A percentile compares a stretch with the other conserved stretches of the same genome.
These are phyloP conservation scores for Mycena haematopus DNA, from an alignment of 768 basidiomycete genomes.

Conservation along the genomic window DNA sequence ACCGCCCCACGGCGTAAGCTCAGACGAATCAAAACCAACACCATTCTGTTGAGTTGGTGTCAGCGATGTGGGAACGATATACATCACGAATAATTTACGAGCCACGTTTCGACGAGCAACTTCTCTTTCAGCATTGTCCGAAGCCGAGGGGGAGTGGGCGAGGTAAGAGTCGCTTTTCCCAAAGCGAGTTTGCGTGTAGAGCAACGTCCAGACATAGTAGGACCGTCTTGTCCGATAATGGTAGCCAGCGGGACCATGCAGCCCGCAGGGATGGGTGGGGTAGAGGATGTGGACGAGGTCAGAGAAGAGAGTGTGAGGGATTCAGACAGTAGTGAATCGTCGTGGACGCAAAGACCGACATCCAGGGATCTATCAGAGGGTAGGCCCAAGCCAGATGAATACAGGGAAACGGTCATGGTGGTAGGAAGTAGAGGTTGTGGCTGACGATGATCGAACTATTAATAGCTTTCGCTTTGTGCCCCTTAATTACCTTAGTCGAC, in stretches of 20 bases:
- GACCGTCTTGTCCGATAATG: constrained; percentile 38
- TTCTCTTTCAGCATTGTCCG: constrained; percentile 46
- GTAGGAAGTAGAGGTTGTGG: background rate
- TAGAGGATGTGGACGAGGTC: constrained; percentile 36
- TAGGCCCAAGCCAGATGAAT: constrained; percentile 2
- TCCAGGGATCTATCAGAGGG: constrained; percentile 19
- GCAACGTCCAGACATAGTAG: constrained; percentile 35
- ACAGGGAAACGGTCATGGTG: constrained; percentile 10
- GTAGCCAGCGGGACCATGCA: constrained; percentile 35
- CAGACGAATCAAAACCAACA: constrained; percentile 39
- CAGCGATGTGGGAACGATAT: background rate
- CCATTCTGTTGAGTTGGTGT: constrained; percentile 36
- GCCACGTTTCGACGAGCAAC: constrained; percentile 48
- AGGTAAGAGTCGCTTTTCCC: constrained; percentile 36
- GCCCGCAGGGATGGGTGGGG: constrained; percentile 38
- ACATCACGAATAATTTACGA: constrained; percentile 35
- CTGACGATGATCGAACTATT: background rate
- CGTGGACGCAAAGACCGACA: constrained; percentile 19
- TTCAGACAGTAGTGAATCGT: constrained; percentile 37
- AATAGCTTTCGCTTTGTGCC: background rate
- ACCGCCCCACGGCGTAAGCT: constrained; percentile 48
- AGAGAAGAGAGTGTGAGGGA: constrained; percentile 44
- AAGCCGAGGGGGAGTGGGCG: constrained; percentile 47
- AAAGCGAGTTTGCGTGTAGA: constrained; percentile 13
- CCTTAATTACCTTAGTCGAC: background rate